Conservation (phyloP, 78 protist genomes). For the Dictyostelium purpureum region DNA sequence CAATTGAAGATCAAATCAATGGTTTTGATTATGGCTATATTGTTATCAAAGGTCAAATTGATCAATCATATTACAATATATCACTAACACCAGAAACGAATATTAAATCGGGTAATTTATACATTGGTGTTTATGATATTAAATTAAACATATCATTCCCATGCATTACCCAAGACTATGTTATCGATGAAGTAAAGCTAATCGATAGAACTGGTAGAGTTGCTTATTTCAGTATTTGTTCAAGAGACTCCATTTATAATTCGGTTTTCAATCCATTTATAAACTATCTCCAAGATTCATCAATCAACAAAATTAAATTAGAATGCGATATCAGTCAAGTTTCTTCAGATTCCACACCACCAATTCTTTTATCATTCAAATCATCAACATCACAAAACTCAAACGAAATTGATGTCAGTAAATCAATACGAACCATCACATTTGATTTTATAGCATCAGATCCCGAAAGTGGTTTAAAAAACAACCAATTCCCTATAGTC, state of each 20-base stretch:
- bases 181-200: background rate
- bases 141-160: background rate
- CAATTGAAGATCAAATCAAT: background rate
- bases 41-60: background rate
- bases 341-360: background rate
- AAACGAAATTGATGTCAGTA: too few relatives aligned
- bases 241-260: background rate
- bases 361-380: background rate
- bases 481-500: background rate
- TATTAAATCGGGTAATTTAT: background rate
- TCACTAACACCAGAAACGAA: background rate
- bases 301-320: background rate
- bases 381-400: background rate
- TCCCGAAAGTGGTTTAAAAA: background rate
- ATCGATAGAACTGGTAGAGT: background rate
- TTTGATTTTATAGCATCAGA: background rate
- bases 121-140: background rate
- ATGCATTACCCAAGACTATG: background rate
- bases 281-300: background rate
- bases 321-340: background rate
- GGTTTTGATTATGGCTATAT: background rate
- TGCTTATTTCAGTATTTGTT: background rate
- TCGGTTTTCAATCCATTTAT: background rate
- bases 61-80: background rate
- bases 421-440: background rate